phyloP scores from a whole-genome alignment of 495 filamentous ascomycete species.

The Usnea hakonensis region DNA sequence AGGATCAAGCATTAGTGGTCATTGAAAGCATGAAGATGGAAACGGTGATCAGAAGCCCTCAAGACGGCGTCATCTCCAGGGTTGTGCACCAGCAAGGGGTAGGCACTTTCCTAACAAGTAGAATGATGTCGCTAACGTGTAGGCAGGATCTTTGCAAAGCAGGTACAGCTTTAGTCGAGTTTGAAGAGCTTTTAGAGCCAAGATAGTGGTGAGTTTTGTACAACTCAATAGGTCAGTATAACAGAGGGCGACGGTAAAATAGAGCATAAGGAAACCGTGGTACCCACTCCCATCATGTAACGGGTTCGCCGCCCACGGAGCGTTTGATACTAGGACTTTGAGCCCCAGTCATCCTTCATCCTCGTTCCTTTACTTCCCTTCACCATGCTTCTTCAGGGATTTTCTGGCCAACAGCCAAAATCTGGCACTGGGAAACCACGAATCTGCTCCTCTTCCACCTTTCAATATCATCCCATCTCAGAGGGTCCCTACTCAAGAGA shows the following conservation, averaged over 20 bases:
- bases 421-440: neutral
- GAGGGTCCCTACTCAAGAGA: neutral
- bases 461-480: neutral
- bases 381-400: neutral
- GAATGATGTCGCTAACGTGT: conserved; percentile 9
- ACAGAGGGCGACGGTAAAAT: too few relatives aligned
- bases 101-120: conserved; percentile 35
- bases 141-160: conserved; percentile 50
- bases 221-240: neutral
- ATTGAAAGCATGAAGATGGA: conserved; percentile 99
- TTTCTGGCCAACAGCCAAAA: neutral
- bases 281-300: neutral
- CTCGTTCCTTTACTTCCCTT: neutral
- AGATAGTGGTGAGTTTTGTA: neutral
- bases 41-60: conserved; percentile 86
- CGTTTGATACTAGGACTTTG: neutral
- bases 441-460: neutral
- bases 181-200: conserved; percentile 24
- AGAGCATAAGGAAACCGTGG: too few relatives aligned
- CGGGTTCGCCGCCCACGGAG: neutral
- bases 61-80: conserved; percentile 69
- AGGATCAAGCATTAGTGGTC: conserved; percentile 82
- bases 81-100: conserved; percentile 84
- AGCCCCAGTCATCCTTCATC: neutral
- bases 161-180: conserved; percentile 51